A percentile compares a stretch with the other conserved stretches of the same genome.
Evolutionary conservation across 768 basidiomycete species (phyloP).

Genomic region (Amanita pseudoporphyria): DNA sequence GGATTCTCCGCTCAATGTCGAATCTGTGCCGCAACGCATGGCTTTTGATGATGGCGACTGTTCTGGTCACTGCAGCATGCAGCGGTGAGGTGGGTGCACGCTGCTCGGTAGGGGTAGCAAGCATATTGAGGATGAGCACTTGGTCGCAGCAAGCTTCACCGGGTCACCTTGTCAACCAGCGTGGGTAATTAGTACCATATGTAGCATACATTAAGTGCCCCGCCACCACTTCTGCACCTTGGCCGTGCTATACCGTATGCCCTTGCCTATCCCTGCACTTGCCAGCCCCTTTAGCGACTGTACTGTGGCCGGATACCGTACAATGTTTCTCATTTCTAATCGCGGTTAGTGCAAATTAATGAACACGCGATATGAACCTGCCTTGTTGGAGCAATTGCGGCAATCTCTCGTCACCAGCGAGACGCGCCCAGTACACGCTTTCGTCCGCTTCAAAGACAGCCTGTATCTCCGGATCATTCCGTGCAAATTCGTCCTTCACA

Average conservation of each 20-base stretch:
- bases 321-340: constrained; percentile 68
- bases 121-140: background rate
- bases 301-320: constrained; percentile 72
- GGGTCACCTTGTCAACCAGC: background rate
- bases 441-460: constrained; percentile 50
- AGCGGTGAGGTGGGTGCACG: background rate
- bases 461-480: constrained; percentile 17
- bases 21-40: constrained; percentile 67
- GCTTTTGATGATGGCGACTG: constrained; percentile 78
- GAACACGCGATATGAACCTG: constrained; percentile 17
- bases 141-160: background rate
- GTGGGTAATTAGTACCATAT: constrained; percentile 7
- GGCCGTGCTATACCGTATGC: constrained; percentile 58
- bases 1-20: constrained; percentile 72
- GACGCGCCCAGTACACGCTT: constrained; percentile 60
- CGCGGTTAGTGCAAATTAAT: background rate
- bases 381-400: constrained; percentile 43
- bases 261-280: constrained; percentile 75
- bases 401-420: constrained; percentile 58
- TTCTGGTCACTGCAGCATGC: constrained; percentile 33
- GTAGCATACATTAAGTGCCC: constrained; percentile 19
- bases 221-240: constrained; percentile 86
- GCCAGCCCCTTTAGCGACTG: constrained; percentile 83
- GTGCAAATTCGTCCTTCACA: constrained; percentile 43
- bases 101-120: background rate